phyloP scores from a whole-genome alignment of 768 basidiomycete species.

The Lactifluus piperatus region DNA sequence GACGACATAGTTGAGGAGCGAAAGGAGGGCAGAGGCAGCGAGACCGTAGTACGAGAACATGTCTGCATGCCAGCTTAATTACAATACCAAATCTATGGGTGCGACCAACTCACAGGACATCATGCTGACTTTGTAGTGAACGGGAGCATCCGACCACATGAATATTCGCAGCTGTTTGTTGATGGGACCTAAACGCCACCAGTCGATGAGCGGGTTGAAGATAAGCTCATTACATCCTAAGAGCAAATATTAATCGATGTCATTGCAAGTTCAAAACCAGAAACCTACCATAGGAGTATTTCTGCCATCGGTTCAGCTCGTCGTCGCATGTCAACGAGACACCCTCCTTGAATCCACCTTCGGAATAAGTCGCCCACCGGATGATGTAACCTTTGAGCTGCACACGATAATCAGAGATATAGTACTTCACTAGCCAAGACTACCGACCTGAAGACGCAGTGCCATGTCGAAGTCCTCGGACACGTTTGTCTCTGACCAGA shows the following conservation, averaged over 20 bases:
- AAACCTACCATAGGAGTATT: conserved; percentile 62
- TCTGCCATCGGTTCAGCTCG: conserved; percentile 90
- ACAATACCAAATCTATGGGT: too few relatives aligned
- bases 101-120: conserved; percentile 46
- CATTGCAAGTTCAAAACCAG: not conserved
- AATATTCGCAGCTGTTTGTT: conserved; percentile 72
- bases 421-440: too few relatives aligned
- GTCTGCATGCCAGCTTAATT: conserved; percentile 22
- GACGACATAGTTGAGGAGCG: conserved; percentile 61
- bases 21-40: conserved; percentile 52
- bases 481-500: conserved; percentile 78
- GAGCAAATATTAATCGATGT: not conserved
- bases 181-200: conserved; percentile 77
- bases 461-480: conserved; percentile 85
- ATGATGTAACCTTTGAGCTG: conserved; percentile 59
- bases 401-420: not conserved
- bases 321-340: conserved; percentile 86
- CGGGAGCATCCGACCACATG: conserved; percentile 66
- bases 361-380: conserved; percentile 79
- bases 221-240: conserved; percentile 67
- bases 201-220: conserved; percentile 74
- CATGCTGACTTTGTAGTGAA: conserved; percentile 81
- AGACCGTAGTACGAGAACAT: conserved; percentile 53
- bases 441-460: conserved; percentile 41
- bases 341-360: conserved; percentile 85